Evolutionary conservation across 805 yeast genomes (phyloP), one percentile per base, ranked within the genome.

Genomic region (Hanseniaspora guilliermondii): DNA sequence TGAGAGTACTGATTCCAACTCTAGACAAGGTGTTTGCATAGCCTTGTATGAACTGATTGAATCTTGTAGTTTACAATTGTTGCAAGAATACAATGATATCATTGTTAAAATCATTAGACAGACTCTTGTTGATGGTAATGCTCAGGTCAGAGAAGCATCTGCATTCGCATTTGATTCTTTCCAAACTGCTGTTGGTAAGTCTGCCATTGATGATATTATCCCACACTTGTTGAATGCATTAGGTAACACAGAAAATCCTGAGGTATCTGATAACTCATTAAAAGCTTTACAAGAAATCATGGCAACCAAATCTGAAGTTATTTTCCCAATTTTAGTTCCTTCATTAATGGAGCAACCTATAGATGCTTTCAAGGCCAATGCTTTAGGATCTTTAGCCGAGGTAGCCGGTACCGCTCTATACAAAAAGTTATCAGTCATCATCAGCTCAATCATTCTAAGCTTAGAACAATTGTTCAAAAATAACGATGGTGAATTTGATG

Each of bases 11-110:
- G 93, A 85, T 62, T 72, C 85, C n/a, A 93, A 83, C 65, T 83
- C 95, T 37, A 86, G 85, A 65, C 95, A 89, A 72, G 99, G 99
- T 73, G 87, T 93, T 50, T 93, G 98, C 73, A 80, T 91, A 66
- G 98, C 98, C 8, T 73, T 88, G 48, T 78, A 81, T 44, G 97
- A 89, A 66, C 79, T 93, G 58, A 80, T 89, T 58, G 82, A 79
- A 59, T 85, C 96, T 0, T 78, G 94, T 4, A 72, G 79, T 9
- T 66, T 71, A 3, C 85, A 79, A 16, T 76, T 79, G 7, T 73
- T 91, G 56, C 70, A 64, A 27, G 79, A 78, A 58, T 83, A 79
- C 69, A 87, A 87, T 69, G 77, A 73, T 4, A 72, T 74, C 1
- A 80, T 93, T 62, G 83, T 91, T 59, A 73, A 73, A 27, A 85